These are phyloP conservation scores for Septoria petroselini DNA, from an alignment of 2,329 filamentous ascomycete genomes.

Conservation along the genomic window DNA sequence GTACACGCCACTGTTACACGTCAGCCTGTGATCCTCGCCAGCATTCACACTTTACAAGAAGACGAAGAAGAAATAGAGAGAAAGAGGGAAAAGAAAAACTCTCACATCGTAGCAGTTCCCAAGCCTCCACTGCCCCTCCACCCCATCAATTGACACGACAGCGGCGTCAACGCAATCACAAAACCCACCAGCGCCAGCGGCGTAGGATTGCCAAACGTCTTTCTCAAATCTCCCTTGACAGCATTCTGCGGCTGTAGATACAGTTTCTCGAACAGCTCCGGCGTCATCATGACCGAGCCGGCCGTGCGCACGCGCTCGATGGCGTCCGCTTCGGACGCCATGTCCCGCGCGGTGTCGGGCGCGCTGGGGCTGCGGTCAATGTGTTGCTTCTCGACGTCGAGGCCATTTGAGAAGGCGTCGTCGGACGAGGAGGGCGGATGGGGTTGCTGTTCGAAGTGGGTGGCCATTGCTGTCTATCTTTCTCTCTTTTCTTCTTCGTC, in stretches of 20 bases:
- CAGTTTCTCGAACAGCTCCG: slow-evolving; percentile 28
- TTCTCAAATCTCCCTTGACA: slow-evolving; percentile 32
- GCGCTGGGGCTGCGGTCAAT: no score
- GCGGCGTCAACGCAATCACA: slow-evolving; percentile 19
- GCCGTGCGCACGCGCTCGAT: slow-evolving; percentile 46
- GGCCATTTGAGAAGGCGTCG: no score
- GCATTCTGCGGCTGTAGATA: slow-evolving; percentile 23
- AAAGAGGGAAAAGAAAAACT: no score
- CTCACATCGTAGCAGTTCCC: slow-evolving; percentile 24
- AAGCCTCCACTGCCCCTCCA: slow-evolving; percentile 27
- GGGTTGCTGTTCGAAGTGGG: no score
- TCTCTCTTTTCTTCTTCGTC: no score
- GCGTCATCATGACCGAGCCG: slow-evolving; percentile 46
- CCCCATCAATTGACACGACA: slow-evolving; percentile 23
- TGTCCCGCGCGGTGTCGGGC: no score
- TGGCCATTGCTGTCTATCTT: no score
- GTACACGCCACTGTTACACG: slow-evolving; percentile 28
- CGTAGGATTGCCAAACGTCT: slow-evolving; percentile 28
- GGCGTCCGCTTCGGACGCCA: no score
- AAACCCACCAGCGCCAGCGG: slow-evolving; percentile 21
- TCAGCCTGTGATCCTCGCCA: background rate
- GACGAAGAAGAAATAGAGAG: background rate
- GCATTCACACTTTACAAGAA: background rate
- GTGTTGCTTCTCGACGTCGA: no score
- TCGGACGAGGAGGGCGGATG: no score